These are phyloP conservation scores for Paramecium biaurelia DNA, from an alignment of 73 alveolate species.

Conservation along the genomic window DNA sequence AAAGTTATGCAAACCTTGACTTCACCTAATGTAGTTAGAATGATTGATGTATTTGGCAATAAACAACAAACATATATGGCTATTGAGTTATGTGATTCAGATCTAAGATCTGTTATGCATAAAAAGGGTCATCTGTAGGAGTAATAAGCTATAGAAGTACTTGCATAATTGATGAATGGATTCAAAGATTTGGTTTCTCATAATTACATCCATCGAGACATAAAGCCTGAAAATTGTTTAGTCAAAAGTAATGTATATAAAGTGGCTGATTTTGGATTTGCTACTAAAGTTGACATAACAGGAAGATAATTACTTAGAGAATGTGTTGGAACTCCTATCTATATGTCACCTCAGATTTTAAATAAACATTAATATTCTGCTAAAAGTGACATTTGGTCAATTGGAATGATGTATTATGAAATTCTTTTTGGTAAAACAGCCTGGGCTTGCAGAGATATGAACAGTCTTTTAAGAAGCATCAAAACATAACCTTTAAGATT, in stretches of 20 bases:
- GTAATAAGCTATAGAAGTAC: slow-evolving; percentile 8
- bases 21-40: slow-evolving; percentile 60
- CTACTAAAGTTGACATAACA: slow-evolving; percentile 55
- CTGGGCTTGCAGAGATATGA: slow-evolving; percentile 60
- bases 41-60: slow-evolving; percentile 34
- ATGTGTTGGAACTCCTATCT: slow-evolving; percentile 66
- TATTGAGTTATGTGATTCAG: slow-evolving; percentile 38
- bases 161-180: slow-evolving; percentile 55
- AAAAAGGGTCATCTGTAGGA: slow-evolving; percentile 34
- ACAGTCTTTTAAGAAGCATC: slow-evolving; percentile 41
- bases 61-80: slow-evolving; percentile 28
- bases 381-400: slow-evolving; percentile 64
- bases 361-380: slow-evolving; percentile 42
- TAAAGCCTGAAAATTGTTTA: slow-evolving; percentile 70
- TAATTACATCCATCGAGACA: slow-evolving; percentile 79
- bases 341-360: slow-evolving; percentile 58
- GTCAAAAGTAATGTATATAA: slow-evolving; percentile 54
- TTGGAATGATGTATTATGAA: slow-evolving; percentile 64
- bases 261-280: slow-evolving; percentile 68
- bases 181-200: slow-evolving; percentile 52
- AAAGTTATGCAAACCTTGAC: slow-evolving; percentile 44
- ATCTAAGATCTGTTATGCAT: neutral
- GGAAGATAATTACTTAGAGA: slow-evolving; percentile 41
- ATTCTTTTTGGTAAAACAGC: slow-evolving; percentile 66
- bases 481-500: slow-evolving; percentile 48